Evolutionary conservation across 1,139 yeast species (phyloP).

Genomic region (Diutina neorugosa): DNA sequence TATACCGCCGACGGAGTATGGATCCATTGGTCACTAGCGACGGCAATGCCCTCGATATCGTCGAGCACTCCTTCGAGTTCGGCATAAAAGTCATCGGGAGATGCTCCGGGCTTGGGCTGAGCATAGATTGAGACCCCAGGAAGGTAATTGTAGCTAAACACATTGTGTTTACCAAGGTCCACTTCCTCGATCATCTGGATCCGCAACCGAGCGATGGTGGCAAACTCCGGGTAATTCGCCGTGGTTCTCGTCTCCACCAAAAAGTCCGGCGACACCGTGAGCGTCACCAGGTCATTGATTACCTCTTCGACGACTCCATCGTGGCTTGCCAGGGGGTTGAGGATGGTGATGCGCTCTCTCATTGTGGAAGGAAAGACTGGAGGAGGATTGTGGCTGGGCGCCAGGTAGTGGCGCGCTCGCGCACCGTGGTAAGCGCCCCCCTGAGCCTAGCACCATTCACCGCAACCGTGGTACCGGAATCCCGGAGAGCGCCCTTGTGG

Average conservation of each 20-base stretch:
- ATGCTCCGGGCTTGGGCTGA: conserved; percentile 11
- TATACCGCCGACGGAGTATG: conserved; percentile 13
- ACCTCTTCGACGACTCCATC: background rate
- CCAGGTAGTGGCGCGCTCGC: background rate
- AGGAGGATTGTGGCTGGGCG: too few species aligned
- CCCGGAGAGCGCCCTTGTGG: too few species aligned
- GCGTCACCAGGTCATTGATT: background rate
- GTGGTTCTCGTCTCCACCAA: conserved; percentile 1
- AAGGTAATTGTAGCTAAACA: conserved; percentile 17
- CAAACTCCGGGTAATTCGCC: background rate
- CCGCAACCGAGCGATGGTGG: conserved; percentile 12
- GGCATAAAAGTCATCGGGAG: conserved; percentile 12
- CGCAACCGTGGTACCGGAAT: too few species aligned
- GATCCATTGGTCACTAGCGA: conserved; percentile 13
- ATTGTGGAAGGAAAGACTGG: background rate
- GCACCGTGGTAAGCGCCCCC: too few species aligned
- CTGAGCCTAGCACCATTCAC: too few species aligned
- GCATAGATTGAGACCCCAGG: conserved; percentile 18
- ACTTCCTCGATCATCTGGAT: conserved; percentile 13
- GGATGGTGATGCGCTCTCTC: conserved; percentile 3
- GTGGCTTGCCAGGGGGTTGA: conserved; percentile 1
- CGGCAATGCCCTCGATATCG: conserved; percentile 10
- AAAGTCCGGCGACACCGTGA: background rate
- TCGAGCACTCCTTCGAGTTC: conserved; percentile 12
- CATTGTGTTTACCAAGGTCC: conserved; percentile 3